Evolutionary conservation across 768 basidiomycete species (phyloP), one percentile per base, ranked within the genome.

Genomic region (Butyriboletus loyo): DNA sequence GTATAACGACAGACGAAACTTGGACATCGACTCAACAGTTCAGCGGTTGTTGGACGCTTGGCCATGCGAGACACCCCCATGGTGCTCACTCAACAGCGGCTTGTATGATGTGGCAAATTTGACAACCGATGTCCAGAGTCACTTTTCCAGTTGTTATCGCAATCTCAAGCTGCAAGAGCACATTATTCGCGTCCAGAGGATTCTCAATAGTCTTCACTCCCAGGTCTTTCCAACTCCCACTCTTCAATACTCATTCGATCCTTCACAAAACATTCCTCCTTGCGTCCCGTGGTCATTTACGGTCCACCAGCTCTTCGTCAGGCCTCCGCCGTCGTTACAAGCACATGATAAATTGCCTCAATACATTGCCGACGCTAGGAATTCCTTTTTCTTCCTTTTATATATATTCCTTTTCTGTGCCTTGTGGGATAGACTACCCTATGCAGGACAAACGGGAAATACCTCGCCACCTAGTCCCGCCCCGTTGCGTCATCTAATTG

Each of bases 51-150:
- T 53, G 5, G 3, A 25, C 4, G 40, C 49, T 37, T 66, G 66
- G 65, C 65, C 66, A 19, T 57, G 51, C 25, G 52, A 60, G 39
- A 55, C 39, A 11, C 49, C 61, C 4, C 59, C 59, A 13, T n/a
- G 0, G 1, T 28, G 30, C 19, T 48, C 46, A 8, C 55, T 58
- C 22, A 19, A 41, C 9, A 5, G 17, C 6, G 3, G 3, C 7
- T 39, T 17, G 9, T 61, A 64, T n/a, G 5, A 62, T 22, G 27
- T 58, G 15, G 2, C 19, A 5, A 2, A 21, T 0, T 25, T 66
- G 11, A 35, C 32, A 5, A 37, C 51, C 30, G 25, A 43, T 0
- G n/a, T 52, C 21, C 10, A 21, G 9, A 11, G 1, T 0, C 10
- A 55, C 34, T 66, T 67, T n/a, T 22, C 34, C 13, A 52, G 44